phyloP scores from a whole-genome alignment of 345 rosid species.

The Populus tremula region DNA sequence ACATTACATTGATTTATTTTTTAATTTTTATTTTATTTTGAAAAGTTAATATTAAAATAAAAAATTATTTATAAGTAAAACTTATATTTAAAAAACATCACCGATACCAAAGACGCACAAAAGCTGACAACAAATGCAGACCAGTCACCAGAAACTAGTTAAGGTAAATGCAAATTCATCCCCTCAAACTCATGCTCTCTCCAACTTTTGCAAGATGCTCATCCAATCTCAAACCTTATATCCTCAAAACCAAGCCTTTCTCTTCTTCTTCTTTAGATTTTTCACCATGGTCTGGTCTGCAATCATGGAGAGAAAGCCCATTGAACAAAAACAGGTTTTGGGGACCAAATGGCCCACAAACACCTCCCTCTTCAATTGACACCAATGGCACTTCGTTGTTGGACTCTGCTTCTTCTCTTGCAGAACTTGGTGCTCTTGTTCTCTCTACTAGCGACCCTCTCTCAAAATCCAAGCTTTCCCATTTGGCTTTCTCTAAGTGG shows the following conservation, averaged over 20 bases:
- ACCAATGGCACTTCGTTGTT: conserved; percentile 11
- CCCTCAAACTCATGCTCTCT: neutral
- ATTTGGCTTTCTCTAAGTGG: conserved; percentile 77
- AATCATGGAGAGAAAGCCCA: conserved; percentile 61
- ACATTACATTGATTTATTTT: too few relatives aligned
- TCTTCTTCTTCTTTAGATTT: conserved; percentile 31
- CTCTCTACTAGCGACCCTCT: conserved; percentile 71
- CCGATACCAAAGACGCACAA: too few relatives aligned
- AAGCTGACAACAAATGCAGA: neutral
- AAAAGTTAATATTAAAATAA: too few relatives aligned
- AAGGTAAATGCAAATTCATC: neutral
- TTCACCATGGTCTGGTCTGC: conserved; percentile 65
- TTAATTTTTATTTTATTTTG: too few relatives aligned
- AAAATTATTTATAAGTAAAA: too few relatives aligned
- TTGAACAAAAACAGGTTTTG: conserved; percentile 64
- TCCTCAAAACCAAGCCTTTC: conserved; percentile 14
- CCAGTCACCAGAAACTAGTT: neutral
- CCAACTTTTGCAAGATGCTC: conserved; percentile 4
- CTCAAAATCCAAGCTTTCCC: conserved; percentile 66
- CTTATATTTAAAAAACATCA: too few relatives aligned
- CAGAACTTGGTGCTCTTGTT: conserved; percentile 80
- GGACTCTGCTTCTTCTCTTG: conserved; percentile 64
- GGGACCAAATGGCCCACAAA: conserved; percentile 70
- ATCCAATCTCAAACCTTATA: neutral
- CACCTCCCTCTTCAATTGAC: conserved; percentile 5